Evolutionary conservation across 345 rosid species (phyloP), one percentile per base, ranked within the genome.

Genomic region (Mallotus nudiflorus): DNA sequence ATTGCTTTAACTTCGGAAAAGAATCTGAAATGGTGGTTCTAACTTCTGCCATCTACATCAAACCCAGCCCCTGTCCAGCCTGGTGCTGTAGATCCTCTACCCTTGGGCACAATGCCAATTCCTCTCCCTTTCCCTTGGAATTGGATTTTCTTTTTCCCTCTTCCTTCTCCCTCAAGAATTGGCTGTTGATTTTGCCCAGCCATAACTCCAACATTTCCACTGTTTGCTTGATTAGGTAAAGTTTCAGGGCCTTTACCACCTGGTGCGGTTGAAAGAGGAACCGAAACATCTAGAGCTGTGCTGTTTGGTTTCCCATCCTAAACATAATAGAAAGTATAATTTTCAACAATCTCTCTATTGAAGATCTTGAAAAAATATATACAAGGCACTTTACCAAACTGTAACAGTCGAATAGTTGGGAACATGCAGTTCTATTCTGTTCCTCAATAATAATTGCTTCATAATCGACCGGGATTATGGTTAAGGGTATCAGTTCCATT

Each of bases 21-120:
- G 45, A 40, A 51, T 51, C 40, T 39, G 56, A 62, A 51, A 65
- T 57, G 56, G 31, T 60, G 66, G 35, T 67, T 59, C 80, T 78
- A 85, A 67, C 65, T 81, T 80, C 90, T 84, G 60, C 88, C 89
- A 79, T 87, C 96, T 42, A 86, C 96, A 73, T 89, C 95, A 57
- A 90, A 92, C 75, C 86, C 88, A 24, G 83, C 72, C 65, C 97
- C 92, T 0, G 95, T 89, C 93, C 97, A 93, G 27, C 88, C 98
- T 31, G 89, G 75, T 64, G 76, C 73, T 48, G 69, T 35, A 29
- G 82, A 48, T 66, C 93, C 91, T 83, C 90, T 80, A 29, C 88
- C 87, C 80, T 84, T 89, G 60, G 77, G 80, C 51, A 84, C 62
- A 57, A 77, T 80, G 45, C 91, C 91, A 20, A 84, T 58, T 77